Base-by-base conservation (phyloP, 1,139 yeast species). In the Suhomyces chickasaworum region DNA sequence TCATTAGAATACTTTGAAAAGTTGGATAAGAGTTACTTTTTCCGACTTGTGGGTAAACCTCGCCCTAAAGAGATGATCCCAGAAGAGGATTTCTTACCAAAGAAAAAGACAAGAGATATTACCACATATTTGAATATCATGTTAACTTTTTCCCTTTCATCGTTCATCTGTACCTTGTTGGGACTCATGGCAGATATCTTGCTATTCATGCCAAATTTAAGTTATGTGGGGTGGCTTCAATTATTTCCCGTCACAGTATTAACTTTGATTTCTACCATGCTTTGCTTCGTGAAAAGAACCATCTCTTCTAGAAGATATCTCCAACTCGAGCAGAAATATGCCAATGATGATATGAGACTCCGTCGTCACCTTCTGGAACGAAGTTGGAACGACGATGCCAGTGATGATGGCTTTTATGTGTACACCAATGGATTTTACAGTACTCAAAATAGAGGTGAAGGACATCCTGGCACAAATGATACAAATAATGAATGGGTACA, bases 381-480 rank as follows among this genome's bases (percentile, higher is more conserved):
- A 35, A 39, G 62, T 16, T 56, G 61, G 57, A 58, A 60, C 41
- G 77, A 71, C 43, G 54, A 64, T 13, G 69, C 60, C 7, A 73
- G 78, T 53, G 80, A 75, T 45, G 78, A 73, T 51, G 79, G 79
- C 8, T 73, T 75, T 45, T 70, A 64, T 50, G 75, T 73, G 8
- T 74, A 70, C 51, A 70, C 80, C 3, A 70, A 73, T 51, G 78
- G 78, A n/a, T 73, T 73, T 49, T 64, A 66, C 53, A 59, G 64
- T 30, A 53, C 59, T 21, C 57, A 58, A n/a, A 52, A 54, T 34
- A 50, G 53, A 12, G 44, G 44, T 13, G 27, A 42, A 15, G 37
- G 37, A 21, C 7, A 13, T 7, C 37, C 37, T 21, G 37, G 37
- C 2, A 6, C 32, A 15, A 44, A 45, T 42, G 56, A 45, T 47